Evolutionary conservation across 306 rosid species (phyloP), one percentile per base, ranked within the genome.

Genomic region (Vigna radiata): DNA sequence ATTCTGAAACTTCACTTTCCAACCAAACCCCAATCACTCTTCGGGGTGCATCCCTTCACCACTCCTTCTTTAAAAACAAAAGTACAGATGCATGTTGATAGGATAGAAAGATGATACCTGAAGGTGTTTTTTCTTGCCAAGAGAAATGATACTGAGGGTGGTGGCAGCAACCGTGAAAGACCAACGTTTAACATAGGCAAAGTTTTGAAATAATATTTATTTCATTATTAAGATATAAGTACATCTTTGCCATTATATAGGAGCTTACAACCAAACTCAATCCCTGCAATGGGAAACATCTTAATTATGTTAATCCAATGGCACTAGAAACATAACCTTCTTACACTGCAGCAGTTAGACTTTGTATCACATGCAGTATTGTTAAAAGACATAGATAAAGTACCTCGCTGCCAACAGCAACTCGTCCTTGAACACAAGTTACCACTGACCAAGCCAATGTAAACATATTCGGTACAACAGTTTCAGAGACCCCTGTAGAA

Each of bases 401-500:
- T 85, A 94, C 97, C 98, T 94, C 97, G 79, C 97, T 94, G 21
- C 97, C 97, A 86, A 94, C 78, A 52, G 97, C 91, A 81, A 91
- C 87, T 14, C 93, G 93, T 72, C 96, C 97, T 86, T 94, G 87
- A 85, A 94, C 96, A 47, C n/a, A 91, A 87, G 97, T 91, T 68
- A 94, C 94, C 55, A 89, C 97, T 23, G 97, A 94, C 98, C 98
- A 94, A 81, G 88, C 90, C 81, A 91, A 87, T 12, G 98, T 89
- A 72, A 96, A 91, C 98, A 94, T 94, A 78, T 94, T 94, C 67
- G 91, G 85, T 59, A 90, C 91, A 61, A 84, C 90, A 9, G 96
- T 91, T 85, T 91, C 96, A 0, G 96, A 94, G 80, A 72, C 96
- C 58, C 97, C 97, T 91, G 93, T 81, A 81, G 73, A 75, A 53